phyloP scores from a whole-genome alignment of 1,139 yeast species.

The Lodderomyces oxycetoniae region DNA sequence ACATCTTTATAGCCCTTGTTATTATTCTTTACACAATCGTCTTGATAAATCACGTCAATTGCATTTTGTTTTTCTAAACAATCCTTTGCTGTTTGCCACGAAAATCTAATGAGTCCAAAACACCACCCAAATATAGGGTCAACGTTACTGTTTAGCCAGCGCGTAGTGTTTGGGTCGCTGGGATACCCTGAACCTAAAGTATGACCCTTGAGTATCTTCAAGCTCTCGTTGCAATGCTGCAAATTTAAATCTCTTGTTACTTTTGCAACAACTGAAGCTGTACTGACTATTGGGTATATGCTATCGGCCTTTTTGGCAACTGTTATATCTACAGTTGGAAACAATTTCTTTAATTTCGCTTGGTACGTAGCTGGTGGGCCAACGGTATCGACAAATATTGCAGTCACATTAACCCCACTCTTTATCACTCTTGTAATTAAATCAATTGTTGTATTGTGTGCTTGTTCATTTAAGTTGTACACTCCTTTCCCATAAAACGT shows the following conservation, averaged over 20 bases:
- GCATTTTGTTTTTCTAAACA: slow-evolving; percentile 53
- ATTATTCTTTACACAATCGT: slow-evolving; percentile 27
- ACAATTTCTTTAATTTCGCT: slow-evolving; percentile 59
- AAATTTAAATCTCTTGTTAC: slow-evolving; percentile 85
- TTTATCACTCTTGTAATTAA: slow-evolving; percentile 60
- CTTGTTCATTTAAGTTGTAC: slow-evolving; percentile 89
- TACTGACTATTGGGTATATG: slow-evolving; percentile 86
- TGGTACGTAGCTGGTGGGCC: slow-evolving; percentile 91
- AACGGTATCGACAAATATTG: slow-evolving; percentile 89
- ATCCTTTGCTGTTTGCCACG: slow-evolving; percentile 92
- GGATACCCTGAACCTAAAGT: slow-evolving; percentile 91
- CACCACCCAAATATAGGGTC: slow-evolving; percentile 89
- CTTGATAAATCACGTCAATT: slow-evolving; percentile 38
- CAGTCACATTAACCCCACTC: slow-evolving; percentile 58
- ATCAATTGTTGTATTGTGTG: slow-evolving; percentile 87
- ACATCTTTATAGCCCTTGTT: slow-evolving; percentile 30
- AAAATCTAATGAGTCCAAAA: slow-evolving; percentile 66
- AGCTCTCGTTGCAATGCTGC: slow-evolving; percentile 25
- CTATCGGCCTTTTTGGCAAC: slow-evolving; percentile 98
- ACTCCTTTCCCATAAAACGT: slow-evolving; percentile 49
- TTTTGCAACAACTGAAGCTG: slow-evolving; percentile 96
- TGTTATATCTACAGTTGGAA: slow-evolving; percentile 68
- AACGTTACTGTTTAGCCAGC: slow-evolving; percentile 61
- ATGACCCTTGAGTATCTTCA: slow-evolving; percentile 22
- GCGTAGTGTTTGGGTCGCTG: slow-evolving; percentile 77